These are phyloP conservation scores for Trichophyton schoenleinii DNA, from an alignment of 2,329 filamentous ascomycete genomes.

Conservation along the genomic window DNA sequence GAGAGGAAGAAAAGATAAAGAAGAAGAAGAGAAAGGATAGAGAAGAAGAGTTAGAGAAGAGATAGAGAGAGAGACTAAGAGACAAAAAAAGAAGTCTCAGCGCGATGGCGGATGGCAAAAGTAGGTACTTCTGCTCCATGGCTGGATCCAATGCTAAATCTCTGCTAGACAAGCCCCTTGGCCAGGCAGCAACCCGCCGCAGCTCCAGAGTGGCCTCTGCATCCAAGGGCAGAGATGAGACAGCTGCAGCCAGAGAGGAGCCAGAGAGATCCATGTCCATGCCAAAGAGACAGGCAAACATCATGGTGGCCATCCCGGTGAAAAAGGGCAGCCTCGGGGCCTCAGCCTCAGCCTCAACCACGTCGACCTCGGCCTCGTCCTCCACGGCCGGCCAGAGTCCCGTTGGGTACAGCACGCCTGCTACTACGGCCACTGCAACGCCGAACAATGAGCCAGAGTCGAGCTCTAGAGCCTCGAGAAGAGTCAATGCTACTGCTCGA, in stretches of 20 bases:
- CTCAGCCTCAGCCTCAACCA: conserved; percentile 19
- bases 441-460: conserved; percentile 35
- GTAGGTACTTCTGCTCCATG: background rate
- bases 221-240: background rate
- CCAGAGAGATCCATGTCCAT: background rate
- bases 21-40: background rate
- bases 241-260: background rate
- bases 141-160: background rate
- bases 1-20: background rate
- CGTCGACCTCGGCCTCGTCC: conserved; percentile 24
- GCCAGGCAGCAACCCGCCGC: background rate
- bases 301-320: conserved; percentile 5
- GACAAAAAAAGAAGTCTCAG: background rate
- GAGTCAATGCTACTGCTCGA: conserved; percentile 35
- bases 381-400: conserved; percentile 23
- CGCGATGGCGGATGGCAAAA: background rate
- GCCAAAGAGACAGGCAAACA: background rate
- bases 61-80: background rate
- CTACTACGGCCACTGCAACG: conserved; percentile 46
- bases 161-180: background rate
- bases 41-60: background rate
- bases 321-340: conserved; percentile 21
- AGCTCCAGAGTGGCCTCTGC: background rate
- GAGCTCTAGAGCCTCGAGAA: conserved; percentile 12
- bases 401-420: conserved; percentile 48